phyloP scores from a whole-genome alignment of 257 asterid species.

The Osmanthus fragrans region DNA sequence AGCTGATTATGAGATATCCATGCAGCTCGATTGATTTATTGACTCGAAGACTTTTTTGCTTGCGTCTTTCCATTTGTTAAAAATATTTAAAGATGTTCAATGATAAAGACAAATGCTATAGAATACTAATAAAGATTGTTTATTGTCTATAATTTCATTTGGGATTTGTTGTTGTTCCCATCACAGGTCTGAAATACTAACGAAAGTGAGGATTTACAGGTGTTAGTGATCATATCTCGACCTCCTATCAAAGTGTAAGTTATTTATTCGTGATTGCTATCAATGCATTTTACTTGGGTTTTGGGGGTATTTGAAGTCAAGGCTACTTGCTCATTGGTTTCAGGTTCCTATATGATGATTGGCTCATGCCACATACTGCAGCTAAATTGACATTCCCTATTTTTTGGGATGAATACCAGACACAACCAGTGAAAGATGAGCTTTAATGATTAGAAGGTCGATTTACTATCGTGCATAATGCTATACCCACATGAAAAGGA shows the following conservation, averaged over 20 bases:
- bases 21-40: background rate
- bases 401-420: constrained; percentile 74
- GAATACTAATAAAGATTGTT: too few relatives aligned
- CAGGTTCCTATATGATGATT: constrained; percentile 88
- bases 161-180: background rate
- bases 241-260: constrained; percentile 93
- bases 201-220: constrained; percentile 68
- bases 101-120: too few relatives aligned
- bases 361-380: constrained; percentile 92
- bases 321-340: constrained; percentile 13
- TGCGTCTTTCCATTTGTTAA: too few relatives aligned
- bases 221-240: constrained; percentile 74
- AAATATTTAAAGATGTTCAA: too few relatives aligned
- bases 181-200: constrained; percentile 75
- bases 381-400: constrained; percentile 74
- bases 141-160: too few relatives aligned
- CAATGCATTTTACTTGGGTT: background rate
- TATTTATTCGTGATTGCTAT: background rate
- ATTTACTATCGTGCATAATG: too few relatives aligned
- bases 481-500: too few relatives aligned
- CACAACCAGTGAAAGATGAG: constrained; percentile 57
- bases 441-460: constrained; percentile 37
- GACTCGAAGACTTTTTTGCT: background rate
- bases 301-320: too few relatives aligned
- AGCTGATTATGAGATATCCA: background rate